A percentile compares a stretch with the other conserved stretches of the same genome.
Evolutionary conservation across 768 basidiomycete genomes (phyloP).

Genomic region (Rhodocollybia butyracea): DNA sequence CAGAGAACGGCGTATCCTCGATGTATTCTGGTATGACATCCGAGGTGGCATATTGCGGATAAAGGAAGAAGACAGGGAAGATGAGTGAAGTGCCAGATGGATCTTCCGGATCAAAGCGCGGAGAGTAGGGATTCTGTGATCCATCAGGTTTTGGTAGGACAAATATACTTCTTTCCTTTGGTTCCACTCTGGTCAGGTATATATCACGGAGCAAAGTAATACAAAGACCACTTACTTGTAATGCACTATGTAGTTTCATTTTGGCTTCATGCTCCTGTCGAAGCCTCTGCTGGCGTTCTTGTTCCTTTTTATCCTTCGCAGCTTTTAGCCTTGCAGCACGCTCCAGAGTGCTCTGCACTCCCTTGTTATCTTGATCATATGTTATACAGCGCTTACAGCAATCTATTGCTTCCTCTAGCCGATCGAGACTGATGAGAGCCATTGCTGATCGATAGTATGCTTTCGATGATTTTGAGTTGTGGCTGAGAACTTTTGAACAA

Average conservation of each 20-base stretch:
- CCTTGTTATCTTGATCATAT: conserved; percentile 55
- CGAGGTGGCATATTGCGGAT: conserved; percentile 85
- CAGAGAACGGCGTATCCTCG: conserved; percentile 79
- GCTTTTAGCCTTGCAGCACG: conserved; percentile 43
- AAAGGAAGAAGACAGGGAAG: conserved; percentile 89
- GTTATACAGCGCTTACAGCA: conserved; percentile 68
- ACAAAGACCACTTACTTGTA: conserved; percentile 49
- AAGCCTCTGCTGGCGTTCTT: conserved; percentile 46
- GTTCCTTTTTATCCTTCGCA: conserved; percentile 48
- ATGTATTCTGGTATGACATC: conserved; percentile 86
- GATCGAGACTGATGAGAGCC: conserved; percentile 71
- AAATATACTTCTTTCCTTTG: conserved; percentile 73
- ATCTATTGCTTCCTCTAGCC: conserved; percentile 80
- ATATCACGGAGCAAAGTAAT: conserved; percentile 4
- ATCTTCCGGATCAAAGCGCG: conserved; percentile 68
- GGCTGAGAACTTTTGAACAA: conserved; percentile 65
- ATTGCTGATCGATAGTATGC: conserved; percentile 83
- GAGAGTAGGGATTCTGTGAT: conserved; percentile 53
- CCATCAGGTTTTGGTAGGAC: conserved; percentile 48
- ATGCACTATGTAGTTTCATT: conserved; percentile 50
- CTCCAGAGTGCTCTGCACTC: conserved; percentile 47
- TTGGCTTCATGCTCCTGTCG: conserved; percentile 51
- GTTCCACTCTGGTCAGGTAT: conserved; percentile 51
- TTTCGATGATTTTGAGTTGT: conserved; percentile 71
- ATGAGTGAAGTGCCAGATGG: conserved; percentile 57